Conservation (phyloP, 768 basidiomycete genomes). For the Porpolomopsis calyptriformis region DNA sequence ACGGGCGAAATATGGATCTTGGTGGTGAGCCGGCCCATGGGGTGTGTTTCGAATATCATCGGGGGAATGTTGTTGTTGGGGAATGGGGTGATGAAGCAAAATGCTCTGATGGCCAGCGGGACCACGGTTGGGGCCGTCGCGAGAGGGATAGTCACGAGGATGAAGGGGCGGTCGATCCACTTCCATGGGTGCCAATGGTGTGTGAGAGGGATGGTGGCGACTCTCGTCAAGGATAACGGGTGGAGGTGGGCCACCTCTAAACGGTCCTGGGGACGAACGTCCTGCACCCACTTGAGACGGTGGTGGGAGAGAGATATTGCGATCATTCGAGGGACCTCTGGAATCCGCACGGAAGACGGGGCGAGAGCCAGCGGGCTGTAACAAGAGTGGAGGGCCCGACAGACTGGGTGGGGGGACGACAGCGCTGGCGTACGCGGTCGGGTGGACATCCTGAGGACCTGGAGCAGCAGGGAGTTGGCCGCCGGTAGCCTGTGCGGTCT, state of each 20-base stretch:
- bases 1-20: slow-evolving; percentile 48
- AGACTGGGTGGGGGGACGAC: slow-evolving; percentile 63
- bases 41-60: slow-evolving; percentile 41
- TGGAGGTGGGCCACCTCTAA: slow-evolving; percentile 75
- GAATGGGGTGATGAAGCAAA: slow-evolving; percentile 58
- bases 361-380: slow-evolving; percentile 42
- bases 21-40: slow-evolving; percentile 30
- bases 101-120: slow-evolving; percentile 46
- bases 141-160: slow-evolving; percentile 44
- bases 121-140: slow-evolving; percentile 37
- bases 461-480: slow-evolving; percentile 76
- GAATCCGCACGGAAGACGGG: slow-evolving; percentile 59
- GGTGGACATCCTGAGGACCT: slow-evolving; percentile 91
- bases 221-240: slow-evolving; percentile 71
- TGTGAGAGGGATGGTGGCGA: slow-evolving; percentile 56
- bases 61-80: slow-evolving; percentile 43
- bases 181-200: slow-evolving; percentile 73
- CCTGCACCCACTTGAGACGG: slow-evolving; percentile 40
- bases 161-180: slow-evolving; percentile 49
- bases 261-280: slow-evolving; percentile 60
- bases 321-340: slow-evolving; percentile 44
- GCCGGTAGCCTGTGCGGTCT: slow-evolving; percentile 69
- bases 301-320: slow-evolving; percentile 41
- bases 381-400: slow-evolving; percentile 53
- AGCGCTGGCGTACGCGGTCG: slow-evolving; percentile 82